Evolutionary conservation across 495 filamentous ascomycete species (phyloP).

Genomic region (Cercophora scortea): DNA sequence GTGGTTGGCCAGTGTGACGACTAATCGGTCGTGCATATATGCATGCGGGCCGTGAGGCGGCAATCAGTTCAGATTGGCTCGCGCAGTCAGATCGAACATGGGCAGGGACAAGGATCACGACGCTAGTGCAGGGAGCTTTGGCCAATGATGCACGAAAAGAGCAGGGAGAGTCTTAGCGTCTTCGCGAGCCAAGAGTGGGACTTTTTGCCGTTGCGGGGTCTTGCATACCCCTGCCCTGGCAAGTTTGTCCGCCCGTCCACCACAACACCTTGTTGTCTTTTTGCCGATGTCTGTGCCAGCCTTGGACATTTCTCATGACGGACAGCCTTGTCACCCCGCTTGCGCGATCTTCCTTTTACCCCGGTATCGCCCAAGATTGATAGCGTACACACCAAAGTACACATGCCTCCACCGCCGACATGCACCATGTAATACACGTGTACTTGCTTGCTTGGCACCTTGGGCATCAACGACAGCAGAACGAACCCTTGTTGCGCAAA

Average conservation of each 20-base stretch:
- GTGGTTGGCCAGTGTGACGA: conserved; percentile 28
- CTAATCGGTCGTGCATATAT: conserved; percentile 27
- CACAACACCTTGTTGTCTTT: neutral
- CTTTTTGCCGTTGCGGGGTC: conserved; percentile 7
- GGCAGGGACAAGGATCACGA: conserved; percentile 10
- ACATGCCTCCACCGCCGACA: no score
- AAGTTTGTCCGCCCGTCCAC: neutral
- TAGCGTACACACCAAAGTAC: neutral
- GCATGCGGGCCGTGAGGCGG: conserved; percentile 29
- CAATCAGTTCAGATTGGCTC: conserved; percentile 31
- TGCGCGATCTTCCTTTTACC: neutral
- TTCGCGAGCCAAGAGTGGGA: neutral
- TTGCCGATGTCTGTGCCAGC: neutral
- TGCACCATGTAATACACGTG: no score
- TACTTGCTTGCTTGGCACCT: no score
- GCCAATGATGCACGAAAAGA: conserved; percentile 22
- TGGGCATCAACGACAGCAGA: no score
- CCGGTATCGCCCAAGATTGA: neutral
- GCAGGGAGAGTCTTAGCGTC: conserved; percentile 8
- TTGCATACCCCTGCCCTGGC: no score
- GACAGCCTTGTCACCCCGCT: neutral
- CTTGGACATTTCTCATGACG: neutral
- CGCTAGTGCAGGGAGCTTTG: conserved; percentile 21
- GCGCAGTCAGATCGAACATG: conserved; percentile 22
- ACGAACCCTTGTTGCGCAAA: no score